Base-by-base conservation (phyloP, 208 protist species). In the Trypanosoma platydactyli region DNA sequence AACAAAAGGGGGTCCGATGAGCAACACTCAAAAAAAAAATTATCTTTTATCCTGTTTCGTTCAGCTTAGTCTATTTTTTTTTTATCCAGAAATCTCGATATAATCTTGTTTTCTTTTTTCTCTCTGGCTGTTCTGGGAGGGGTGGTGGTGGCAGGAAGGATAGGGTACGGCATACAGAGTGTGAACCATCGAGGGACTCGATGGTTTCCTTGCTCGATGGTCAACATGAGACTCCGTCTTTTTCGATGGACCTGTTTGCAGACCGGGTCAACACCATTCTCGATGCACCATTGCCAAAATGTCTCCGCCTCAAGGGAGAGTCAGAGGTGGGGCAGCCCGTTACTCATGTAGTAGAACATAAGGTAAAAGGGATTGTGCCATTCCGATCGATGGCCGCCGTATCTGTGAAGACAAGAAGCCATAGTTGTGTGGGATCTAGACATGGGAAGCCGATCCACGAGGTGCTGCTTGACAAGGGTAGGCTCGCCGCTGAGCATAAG, bases 391-490 rank as follows among this genome's bases (percentile, higher is more conserved):
- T 18, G 20, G 20, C 4, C 12, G 18, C 25, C 24, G 38, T 33
- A 20, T 41, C 35, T 9, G 18, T 1, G 30, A 5, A 30, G 27
- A 60, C 0, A 44, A 9, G 12, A 12, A 15, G 9, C 4, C 33
- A 16, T 22, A 30, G 25, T n/a, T 1, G 29, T 50, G 48, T 1
- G 16, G 70, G 11, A 24, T 29, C 50, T 20, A 35, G 54, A 18
- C 33, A 30, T 11, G 45, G 16, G 5, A 55, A 64, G 38, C 81
- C 81, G 40, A 76, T 91, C 18, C 79, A 92, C 62, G 89, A 94
- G 52, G 54, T 51, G 12, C 75, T 92, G 13, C 74, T 94, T n/a
- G 82, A 88, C 42, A 86, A 86, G 48, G 89, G 86, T 5, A 52
- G 82, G 7, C 55, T 83, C 16, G 49, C 68, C 45, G 71, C 81